phyloP scores from a whole-genome alignment of 2,329 filamentous ascomycete genomes.

The Arthrobotrys musiformis region DNA sequence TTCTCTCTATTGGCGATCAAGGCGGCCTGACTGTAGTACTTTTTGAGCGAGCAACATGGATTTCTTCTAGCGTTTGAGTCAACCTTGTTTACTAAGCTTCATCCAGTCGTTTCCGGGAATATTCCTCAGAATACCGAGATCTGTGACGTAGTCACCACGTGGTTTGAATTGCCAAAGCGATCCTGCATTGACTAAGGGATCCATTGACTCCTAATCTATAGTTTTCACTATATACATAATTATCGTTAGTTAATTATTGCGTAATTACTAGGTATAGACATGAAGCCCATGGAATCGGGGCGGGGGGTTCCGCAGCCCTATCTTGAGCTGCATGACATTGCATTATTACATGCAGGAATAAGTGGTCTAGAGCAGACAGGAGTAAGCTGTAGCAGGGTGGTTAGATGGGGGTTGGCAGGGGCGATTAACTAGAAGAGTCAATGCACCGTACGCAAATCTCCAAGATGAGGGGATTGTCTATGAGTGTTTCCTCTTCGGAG shows the following conservation, averaged over 20 bases:
- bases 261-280: neutral
- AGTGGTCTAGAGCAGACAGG: no score
- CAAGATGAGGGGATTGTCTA: neutral
- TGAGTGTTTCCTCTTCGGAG: constrained; percentile 8
- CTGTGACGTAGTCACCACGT: neutral
- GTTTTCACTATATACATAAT: no score
- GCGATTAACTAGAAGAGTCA: neutral
- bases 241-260: no score
- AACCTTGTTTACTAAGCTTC: neutral
- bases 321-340: neutral
- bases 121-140: neutral
- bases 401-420: neutral
- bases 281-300: neutral
- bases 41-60: constrained; percentile 6
- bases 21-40: neutral
- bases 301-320: constrained; percentile 8
- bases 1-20: constrained; percentile 2
- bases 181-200: neutral
- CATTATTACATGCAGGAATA: neutral
- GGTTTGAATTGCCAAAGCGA: neutral
- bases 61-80: constrained; percentile 13
- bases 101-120: neutral
- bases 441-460: neutral
- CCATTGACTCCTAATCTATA: neutral
- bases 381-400: neutral